Evolutionary conservation across 2,329 filamentous ascomycete species (phyloP).

Genomic region (Aspergillus intermedius): DNA sequence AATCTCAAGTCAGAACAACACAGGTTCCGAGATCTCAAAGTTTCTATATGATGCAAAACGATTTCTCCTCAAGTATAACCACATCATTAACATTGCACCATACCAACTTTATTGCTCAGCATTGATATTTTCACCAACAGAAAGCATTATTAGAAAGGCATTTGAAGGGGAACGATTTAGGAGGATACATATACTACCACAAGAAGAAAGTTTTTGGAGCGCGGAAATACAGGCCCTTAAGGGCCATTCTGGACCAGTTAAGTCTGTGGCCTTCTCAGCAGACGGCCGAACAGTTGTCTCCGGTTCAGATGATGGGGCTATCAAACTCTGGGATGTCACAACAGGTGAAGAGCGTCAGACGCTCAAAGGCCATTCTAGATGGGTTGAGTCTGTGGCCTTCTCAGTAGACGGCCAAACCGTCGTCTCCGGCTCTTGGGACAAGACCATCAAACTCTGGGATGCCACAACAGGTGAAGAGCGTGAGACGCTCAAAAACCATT

Average conservation of each 20-base stretch:
- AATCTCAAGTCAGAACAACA: not conserved
- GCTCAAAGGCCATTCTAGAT: not conserved
- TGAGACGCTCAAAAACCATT: slow-evolving; percentile 1
- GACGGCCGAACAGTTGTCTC: slow-evolving; percentile 13
- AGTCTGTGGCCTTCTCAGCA: slow-evolving; percentile 2
- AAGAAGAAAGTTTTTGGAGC: slow-evolving; percentile 10
- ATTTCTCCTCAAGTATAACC: slow-evolving; percentile 20
- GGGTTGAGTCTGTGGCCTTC: slow-evolving; percentile 11
- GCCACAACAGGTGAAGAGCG: too few species aligned
- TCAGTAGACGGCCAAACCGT: not conserved
- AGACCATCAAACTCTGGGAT: slow-evolving; percentile 8
- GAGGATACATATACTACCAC: not conserved
- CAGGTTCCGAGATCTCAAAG: not conserved
- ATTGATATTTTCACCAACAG: not conserved
- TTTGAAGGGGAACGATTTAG: not conserved
- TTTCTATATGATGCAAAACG: slow-evolving; percentile 24
- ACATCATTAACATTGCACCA: slow-evolving; percentile 20
- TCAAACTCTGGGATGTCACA: too few species aligned
- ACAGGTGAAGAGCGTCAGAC: not conserved
- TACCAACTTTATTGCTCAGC: not conserved
- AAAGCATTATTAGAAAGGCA: not conserved
- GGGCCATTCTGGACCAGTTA: slow-evolving; percentile 12
- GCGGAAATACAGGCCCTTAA: slow-evolving; percentile 19
- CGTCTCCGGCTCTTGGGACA: slow-evolving; percentile 7
- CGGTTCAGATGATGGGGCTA: slow-evolving; percentile 12